phyloP scores from a whole-genome alignment of 108 stramenopile species.

The Parietichytrium sp. region DNA sequence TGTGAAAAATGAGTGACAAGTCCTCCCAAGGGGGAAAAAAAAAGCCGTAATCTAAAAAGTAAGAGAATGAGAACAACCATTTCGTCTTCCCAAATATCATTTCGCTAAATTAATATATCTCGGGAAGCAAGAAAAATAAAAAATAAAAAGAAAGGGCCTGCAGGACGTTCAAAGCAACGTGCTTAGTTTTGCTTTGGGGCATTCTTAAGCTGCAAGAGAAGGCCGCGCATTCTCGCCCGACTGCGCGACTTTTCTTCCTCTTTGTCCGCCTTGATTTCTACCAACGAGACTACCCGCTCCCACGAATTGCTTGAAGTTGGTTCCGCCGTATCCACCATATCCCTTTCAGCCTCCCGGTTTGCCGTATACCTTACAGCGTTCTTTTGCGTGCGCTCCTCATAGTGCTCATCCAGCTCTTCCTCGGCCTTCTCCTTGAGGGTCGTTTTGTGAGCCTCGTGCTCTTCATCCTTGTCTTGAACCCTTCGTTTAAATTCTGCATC shows the following conservation, averaged over 20 bases:
- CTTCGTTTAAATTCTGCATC: constrained; percentile 9
- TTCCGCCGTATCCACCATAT: not conserved
- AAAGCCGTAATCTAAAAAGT: no score
- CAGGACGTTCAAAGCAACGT: no score
- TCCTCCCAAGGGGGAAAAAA: no score
- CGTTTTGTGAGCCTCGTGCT: not conserved
- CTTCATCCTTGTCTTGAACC: constrained; percentile 7
- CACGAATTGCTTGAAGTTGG: not conserved
- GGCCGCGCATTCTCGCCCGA: not conserved
- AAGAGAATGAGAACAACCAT: no score
- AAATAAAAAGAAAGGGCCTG: no score
- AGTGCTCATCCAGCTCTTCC: constrained; percentile 26
- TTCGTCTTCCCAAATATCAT: no score
- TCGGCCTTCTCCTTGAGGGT: constrained; percentile 11
- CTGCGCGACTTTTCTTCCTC: not conserved
- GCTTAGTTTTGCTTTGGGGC: no score
- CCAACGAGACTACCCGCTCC: not conserved
- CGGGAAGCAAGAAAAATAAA: no score
- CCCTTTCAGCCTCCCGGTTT: not conserved
- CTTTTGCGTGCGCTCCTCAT: constrained; percentile 10
- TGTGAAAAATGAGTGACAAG: no score
- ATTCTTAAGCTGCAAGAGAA: constrained; percentile 18
- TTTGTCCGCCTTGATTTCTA: not conserved
- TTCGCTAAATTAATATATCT: no score
- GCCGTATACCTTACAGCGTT: constrained; percentile 20